Evolutionary conservation across 2,329 filamentous ascomycete genomes (phyloP).

Genomic region (Paracamarosporium sp.): DNA sequence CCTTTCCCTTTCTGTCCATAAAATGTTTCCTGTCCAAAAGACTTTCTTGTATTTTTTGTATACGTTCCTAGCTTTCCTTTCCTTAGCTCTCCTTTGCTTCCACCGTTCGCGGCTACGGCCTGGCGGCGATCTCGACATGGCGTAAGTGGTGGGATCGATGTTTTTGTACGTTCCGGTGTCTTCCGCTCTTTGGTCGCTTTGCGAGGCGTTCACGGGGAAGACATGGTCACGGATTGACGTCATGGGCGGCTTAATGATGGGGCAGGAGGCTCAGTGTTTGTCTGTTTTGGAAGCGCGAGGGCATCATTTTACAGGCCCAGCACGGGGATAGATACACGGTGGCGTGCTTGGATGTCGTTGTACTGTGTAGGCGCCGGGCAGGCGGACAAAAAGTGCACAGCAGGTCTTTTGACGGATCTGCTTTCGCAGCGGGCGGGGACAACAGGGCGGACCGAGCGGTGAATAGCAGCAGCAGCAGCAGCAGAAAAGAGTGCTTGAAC

Average conservation of each 20-base stretch:
- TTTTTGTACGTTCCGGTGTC: slow-evolving; percentile 1
- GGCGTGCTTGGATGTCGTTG: neutral
- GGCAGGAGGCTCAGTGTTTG: neutral
- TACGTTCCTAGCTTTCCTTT: slow-evolving; percentile 2
- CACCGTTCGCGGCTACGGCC: slow-evolving; percentile 12
- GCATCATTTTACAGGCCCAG: neutral
- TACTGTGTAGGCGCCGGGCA: neutral
- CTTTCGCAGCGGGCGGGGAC: neutral
- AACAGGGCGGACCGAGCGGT: neutral
- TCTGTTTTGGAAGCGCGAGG: neutral
- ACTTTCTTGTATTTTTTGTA: slow-evolving; percentile 3
- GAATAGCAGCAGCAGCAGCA: neutral
- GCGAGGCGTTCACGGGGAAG: slow-evolving; percentile 1
- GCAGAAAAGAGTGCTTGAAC: neutral
- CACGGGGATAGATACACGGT: neutral
- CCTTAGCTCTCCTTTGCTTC: slow-evolving; percentile 1
- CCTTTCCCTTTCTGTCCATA: neutral
- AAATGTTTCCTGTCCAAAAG: slow-evolving; percentile 1
- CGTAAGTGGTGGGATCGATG: slow-evolving; percentile 13
- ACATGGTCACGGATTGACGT: neutral
- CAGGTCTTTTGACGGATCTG: neutral
- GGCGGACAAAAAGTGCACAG: neutral
- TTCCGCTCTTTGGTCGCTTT: neutral
- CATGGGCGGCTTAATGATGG: slow-evolving; percentile 6
- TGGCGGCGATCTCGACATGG: slow-evolving; percentile 22